Evolutionary conservation across 495 filamentous ascomycete species (phyloP), one percentile per base, ranked within the genome.

Genomic region (Acidomyces sp.): DNA sequence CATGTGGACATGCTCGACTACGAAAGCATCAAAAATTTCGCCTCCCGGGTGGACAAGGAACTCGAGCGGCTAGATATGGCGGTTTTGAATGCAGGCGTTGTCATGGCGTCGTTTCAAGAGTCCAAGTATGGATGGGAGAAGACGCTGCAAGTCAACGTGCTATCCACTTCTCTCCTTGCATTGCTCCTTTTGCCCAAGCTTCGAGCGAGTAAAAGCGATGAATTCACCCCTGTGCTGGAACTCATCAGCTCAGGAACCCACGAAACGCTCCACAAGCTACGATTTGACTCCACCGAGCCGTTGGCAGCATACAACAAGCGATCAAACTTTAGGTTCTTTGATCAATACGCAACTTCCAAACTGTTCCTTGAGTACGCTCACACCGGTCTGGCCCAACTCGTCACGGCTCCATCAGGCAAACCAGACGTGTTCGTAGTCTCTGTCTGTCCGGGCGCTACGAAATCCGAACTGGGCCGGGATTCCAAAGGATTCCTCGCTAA

Each of bases 121-220:
- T 25, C 31, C 3, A 23, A 39, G 3, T 28, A 75, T 15, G 70
- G 66, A 2, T 72, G 62, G 60, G 77, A 82, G 43, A 55, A 65
- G 37, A 61, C 58, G 0, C 13, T 79, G 9, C 70, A 77, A 49
- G 69, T 79, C 35, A 78, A 81, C 45, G 63, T 68, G 0, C 55
- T 81, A 3, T 71, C 69, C 3, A 77, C 73, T 0, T 59, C 65
- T 7, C 49, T 80, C 2, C 55, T 81, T 20, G 72, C 63, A 0
- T 21, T 75, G 13, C 54, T 77, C 0, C 51, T 81, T 16, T 59
- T 81, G 1, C 74, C 73, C 0, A 54, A 58, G 28, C 32, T 70
- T 23, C 32, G 37, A 4, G 37, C 27, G 1, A 41, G 27, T 17
- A 52, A 29, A 22, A 51, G 32, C 0, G 18, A n/a, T 15, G 32